phyloP scores from a whole-genome alignment of 768 basidiomycete species.

The Tulasnella sp. region DNA sequence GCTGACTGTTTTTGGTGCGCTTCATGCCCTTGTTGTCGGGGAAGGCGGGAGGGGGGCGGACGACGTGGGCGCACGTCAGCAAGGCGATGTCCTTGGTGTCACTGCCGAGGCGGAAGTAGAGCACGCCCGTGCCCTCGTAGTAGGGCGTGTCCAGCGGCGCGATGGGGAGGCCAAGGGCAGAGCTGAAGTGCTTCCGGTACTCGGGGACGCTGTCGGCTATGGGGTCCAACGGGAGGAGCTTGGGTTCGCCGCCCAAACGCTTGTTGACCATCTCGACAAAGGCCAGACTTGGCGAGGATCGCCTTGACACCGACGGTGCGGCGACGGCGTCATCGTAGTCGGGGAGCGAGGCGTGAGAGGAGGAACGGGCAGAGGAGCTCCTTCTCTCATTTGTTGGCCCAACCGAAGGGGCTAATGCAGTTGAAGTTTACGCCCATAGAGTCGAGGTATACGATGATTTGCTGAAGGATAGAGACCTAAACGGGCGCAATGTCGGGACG shows the following conservation, averaged over 20 bases:
- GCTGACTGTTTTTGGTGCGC: constrained; percentile 20
- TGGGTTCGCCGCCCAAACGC: constrained; percentile 21
- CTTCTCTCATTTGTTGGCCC: constrained; percentile 21
- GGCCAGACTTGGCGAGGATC: constrained; percentile 20
- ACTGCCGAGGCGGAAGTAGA: constrained; percentile 26
- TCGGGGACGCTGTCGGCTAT: constrained; percentile 22
- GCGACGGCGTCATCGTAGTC: constrained; percentile 20
- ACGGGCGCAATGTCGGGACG: neutral
- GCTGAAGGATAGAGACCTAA: neutral
- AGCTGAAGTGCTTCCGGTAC: constrained; percentile 28
- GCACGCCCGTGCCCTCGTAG: constrained; percentile 30
- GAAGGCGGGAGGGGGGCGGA: constrained; percentile 25
- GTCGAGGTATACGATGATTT: constrained; percentile 16
- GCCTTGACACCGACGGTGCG: constrained; percentile 20
- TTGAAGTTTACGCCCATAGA: constrained; percentile 12
- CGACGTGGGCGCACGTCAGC: constrained; percentile 30
- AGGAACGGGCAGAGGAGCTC: constrained; percentile 20
- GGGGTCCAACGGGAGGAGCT: constrained; percentile 25
- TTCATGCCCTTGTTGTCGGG: constrained; percentile 21
- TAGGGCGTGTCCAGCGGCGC: constrained; percentile 26
- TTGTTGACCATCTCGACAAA: constrained; percentile 23
- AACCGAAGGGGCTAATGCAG: constrained; percentile 21
- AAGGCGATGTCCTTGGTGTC: constrained; percentile 23
- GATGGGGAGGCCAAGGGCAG: constrained; percentile 30
- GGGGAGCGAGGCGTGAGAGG: constrained; percentile 24